phyloP scores from a whole-genome alignment of 306 rosid species.

The Hippophae tibetana region DNA sequence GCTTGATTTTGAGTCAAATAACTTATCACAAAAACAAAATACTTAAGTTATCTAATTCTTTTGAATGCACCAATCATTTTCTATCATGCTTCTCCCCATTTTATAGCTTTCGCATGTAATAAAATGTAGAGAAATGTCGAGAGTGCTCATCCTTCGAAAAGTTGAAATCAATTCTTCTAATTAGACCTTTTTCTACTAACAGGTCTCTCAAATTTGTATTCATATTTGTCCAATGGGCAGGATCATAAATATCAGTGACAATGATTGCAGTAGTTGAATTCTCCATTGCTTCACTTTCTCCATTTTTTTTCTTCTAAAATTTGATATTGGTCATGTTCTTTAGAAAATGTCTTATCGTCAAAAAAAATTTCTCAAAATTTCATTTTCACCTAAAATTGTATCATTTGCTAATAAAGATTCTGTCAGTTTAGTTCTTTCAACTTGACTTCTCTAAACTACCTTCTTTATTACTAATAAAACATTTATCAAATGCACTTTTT shows the following conservation, averaged over 20 bases:
- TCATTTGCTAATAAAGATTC: too few species aligned
- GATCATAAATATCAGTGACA: background rate
- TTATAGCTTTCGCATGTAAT: background rate
- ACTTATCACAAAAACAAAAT: background rate
- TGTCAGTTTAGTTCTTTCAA: too few species aligned
- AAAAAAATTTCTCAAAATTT: too few species aligned
- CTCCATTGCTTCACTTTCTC: too few species aligned
- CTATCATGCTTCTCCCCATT: background rate
- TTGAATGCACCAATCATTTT: background rate
- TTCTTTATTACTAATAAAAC: background rate
- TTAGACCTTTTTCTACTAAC: constrained; percentile 3
- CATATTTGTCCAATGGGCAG: background rate
- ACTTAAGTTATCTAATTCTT: constrained; percentile 3
- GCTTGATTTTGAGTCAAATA: too few species aligned
- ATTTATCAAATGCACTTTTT: too few species aligned
- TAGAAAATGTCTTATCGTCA: too few species aligned
- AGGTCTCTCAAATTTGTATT: constrained; percentile 12
- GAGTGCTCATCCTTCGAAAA: constrained; percentile 3
- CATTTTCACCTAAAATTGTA: too few species aligned
- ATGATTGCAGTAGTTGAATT: too few species aligned
- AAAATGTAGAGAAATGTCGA: constrained; percentile 3
- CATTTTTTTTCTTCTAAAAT: too few species aligned
- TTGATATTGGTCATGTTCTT: too few species aligned
- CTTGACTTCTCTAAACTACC: too few species aligned
- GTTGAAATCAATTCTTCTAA: background rate